Conservation (phyloP, 805 yeast genomes). For the Candida fluviatilis region DNA sequence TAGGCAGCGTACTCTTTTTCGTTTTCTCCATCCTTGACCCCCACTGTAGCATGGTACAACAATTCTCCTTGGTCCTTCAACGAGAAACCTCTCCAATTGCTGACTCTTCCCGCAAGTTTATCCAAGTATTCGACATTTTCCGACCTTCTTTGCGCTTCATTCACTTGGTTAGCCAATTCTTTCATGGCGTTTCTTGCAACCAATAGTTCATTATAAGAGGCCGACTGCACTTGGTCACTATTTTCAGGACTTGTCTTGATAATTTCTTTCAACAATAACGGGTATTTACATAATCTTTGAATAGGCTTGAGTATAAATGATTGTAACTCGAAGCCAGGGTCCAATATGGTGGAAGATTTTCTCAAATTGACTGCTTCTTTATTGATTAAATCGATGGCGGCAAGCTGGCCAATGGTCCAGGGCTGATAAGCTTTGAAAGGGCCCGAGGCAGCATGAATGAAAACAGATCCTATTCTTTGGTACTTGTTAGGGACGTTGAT, state of each 20-base stretch:
- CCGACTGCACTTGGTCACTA: constrained; percentile 13
- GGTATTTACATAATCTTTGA: constrained; percentile 94
- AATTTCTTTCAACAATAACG: constrained; percentile 73
- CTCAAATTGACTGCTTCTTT: constrained; percentile 56
- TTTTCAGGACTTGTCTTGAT: constrained; percentile 55
- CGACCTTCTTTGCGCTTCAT: constrained; percentile 89
- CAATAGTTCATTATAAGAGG: constrained; percentile 58
- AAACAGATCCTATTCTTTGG: constrained; percentile 86
- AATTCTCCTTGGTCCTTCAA: constrained; percentile 80
- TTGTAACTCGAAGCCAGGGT: constrained; percentile 85
- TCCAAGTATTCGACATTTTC: constrained; percentile 75
- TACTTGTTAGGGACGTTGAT: constrained; percentile 65
- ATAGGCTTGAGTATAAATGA: constrained; percentile 89
- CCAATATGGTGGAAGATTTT: constrained; percentile 57
- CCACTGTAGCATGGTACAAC: constrained; percentile 66
- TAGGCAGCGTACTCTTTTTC: constrained; percentile 90
- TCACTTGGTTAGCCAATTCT: constrained; percentile 81
- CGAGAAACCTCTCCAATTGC: constrained; percentile 90
- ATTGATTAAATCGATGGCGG: constrained; percentile 77
- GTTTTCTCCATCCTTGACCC: constrained; percentile 61
- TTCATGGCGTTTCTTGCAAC: constrained; percentile 71
- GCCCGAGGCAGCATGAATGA: constrained; percentile 71
- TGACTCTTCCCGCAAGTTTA: constrained; percentile 68
- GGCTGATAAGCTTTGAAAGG: constrained; percentile 89
- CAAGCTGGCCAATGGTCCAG: constrained; percentile 87